Evolutionary conservation across 495 filamentous ascomycete genomes (phyloP), one percentile per base, ranked within the genome.

Genomic region (Letharia lupina): DNA sequence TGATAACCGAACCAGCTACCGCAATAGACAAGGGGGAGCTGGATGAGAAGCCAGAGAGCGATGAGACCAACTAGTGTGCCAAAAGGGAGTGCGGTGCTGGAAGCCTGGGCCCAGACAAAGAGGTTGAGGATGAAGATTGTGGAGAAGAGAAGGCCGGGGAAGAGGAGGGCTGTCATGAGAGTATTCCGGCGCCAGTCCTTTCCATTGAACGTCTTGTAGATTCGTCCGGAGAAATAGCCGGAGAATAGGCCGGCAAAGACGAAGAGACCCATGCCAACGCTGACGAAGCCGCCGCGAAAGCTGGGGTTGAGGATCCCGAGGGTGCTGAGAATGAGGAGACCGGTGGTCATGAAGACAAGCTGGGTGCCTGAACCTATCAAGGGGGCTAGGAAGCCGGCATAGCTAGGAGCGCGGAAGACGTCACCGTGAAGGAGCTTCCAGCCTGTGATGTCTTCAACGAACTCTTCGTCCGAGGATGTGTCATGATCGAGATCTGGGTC

Each of bases 401-500:
- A 84, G 16, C 81, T 73, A 6, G 93, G 93, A 31, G 87, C 76
- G 31, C 92, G 84, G 78, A 97, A 97, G n/a, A 96, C 90, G 75
- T 97, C 93, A 20, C 86, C 91, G 71, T 97, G 93, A n/a, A 96
- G 81, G 31, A 96, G 80, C 73, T 96, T 97, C 93, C 93, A 97
- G 48, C 93, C 93, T 28, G 90, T 91, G 44, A 89, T 82, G 69
- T 97, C 93, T 69, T 97, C 93, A 4, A 91, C 73, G 8, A 79
- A 75, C 68, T 96, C 91, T 2, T 92, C 93, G 64, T 93, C 91
- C 18, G 85, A 88, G 4, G 82, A 83, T 11, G 81, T 70, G 54
- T 91, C 89, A 5, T 77, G 84, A 65, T 86, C 85, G 20, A 78
- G 78, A 41, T 85, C 82, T n/a, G 80, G 79, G 65, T 85, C 87